phyloP scores from a whole-genome alignment of 192 early-diverging fungal species.

The Powellomyces hirtus region DNA sequence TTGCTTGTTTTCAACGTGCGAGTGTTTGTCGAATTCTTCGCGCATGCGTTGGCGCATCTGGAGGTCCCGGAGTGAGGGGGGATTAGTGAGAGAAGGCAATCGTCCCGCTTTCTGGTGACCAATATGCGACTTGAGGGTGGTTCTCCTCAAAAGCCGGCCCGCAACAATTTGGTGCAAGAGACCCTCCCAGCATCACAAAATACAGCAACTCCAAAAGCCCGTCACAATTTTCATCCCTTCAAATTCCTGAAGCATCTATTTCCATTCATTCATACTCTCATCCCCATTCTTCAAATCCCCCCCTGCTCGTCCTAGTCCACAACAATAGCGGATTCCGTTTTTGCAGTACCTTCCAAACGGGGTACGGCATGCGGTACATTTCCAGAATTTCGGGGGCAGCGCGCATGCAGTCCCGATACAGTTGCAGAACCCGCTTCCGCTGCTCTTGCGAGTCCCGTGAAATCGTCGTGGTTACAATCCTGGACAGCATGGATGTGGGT shows the following conservation, averaged over 20 bases:
- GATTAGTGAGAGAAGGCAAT: too few species aligned
- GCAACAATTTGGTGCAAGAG: too few species aligned
- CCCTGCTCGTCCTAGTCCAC: neutral
- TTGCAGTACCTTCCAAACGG: conserved; percentile 26
- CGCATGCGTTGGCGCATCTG: conserved; percentile 79
- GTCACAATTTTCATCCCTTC: too few species aligned
- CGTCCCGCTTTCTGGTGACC: too few species aligned
- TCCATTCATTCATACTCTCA: neutral
- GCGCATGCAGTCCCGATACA: conserved; percentile 18
- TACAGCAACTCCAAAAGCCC: too few species aligned
- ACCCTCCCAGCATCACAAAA: too few species aligned
- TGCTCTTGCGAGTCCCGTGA: conserved; percentile 23
- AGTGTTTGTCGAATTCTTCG: conserved; percentile 85
- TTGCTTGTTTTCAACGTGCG: conserved; percentile 69
- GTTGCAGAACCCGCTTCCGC: conserved; percentile 21
- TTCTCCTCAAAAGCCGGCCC: too few species aligned
- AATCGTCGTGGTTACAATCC: conserved; percentile 16
- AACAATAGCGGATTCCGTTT: too few species aligned
- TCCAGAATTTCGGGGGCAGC: conserved; percentile 39
- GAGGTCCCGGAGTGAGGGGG: conserved; percentile 19
- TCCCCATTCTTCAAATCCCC: neutral
- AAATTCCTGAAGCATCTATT: too few species aligned
- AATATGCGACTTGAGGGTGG: too few species aligned
- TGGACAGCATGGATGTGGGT: neutral
- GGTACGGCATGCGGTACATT: conserved; percentile 30